Evolutionary conservation across 257 asterid species (phyloP).

Genomic region (Echites panduratus): DNA sequence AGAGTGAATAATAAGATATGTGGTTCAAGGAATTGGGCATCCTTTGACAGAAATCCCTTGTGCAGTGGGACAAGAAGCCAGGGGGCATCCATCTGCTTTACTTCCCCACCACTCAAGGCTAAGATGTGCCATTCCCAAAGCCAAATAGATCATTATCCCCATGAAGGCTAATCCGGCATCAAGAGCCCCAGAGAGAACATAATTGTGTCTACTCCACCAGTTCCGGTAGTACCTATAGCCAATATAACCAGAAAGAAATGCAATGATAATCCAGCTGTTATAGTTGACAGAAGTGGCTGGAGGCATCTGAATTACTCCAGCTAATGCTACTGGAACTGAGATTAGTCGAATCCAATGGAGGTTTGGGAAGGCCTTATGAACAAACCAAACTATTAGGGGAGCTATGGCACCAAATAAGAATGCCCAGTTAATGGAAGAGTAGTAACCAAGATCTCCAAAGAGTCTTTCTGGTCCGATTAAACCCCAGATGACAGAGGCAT

Average conservation of each 20-base stretch:
- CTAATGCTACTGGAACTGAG: conserved; percentile 60
- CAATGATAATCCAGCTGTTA: conserved; percentile 82
- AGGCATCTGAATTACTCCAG: conserved; percentile 69
- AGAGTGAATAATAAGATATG: not conserved
- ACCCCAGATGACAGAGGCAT: conserved; percentile 86
- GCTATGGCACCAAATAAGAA: conserved; percentile 66
- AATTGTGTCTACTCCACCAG: conserved; percentile 87
- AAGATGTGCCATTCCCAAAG: conserved; percentile 54
- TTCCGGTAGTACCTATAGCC: conserved; percentile 53
- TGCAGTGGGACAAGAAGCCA: conserved; percentile 89
- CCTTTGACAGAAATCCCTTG: conserved; percentile 67
- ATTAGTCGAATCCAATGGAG: conserved; percentile 53
- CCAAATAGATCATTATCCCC: conserved; percentile 74
- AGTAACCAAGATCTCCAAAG: conserved; percentile 70
- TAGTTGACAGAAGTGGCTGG: conserved; percentile 85
- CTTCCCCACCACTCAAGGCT: conserved; percentile 92
- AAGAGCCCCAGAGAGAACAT: conserved; percentile 74
- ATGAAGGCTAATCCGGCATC: conserved; percentile 96
- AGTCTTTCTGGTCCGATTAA: conserved; percentile 71
- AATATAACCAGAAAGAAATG: conserved; percentile 63
- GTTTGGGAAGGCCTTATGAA: conserved; percentile 53
- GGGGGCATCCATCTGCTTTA: conserved; percentile 62
- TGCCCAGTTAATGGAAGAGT: conserved; percentile 68
- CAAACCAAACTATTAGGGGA: conserved; percentile 63
- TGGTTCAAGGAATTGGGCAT: conserved; percentile 50